Evolutionary conservation across 2,329 filamentous ascomycete species (phyloP).

Genomic region (Verticillium klebahnii): DNA sequence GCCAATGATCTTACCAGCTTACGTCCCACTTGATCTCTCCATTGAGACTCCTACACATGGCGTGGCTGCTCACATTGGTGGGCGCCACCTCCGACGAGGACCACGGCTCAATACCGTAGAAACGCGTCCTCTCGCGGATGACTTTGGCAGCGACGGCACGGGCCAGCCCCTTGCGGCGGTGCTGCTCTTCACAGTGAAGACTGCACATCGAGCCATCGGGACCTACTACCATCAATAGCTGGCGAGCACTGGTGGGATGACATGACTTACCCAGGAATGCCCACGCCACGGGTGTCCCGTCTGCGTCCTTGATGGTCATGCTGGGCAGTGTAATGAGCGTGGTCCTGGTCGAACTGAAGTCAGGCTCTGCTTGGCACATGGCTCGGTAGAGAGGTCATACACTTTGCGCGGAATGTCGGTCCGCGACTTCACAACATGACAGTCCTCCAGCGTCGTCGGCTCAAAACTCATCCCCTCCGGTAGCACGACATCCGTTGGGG

Average conservation of each 20-base stretch:
- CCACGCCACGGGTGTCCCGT: conserved; percentile 57
- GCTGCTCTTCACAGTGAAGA: conserved; percentile 51
- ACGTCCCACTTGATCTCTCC: conserved; percentile 50
- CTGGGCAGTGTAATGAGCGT: conserved; percentile 41
- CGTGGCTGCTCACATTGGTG: conserved; percentile 56
- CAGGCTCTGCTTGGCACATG: background rate
- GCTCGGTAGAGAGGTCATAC: conserved; percentile 22
- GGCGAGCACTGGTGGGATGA: background rate
- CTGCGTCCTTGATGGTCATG: conserved; percentile 37
- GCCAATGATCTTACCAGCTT: conserved; percentile 50
- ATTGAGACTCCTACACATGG: conserved; percentile 57
- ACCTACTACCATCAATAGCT: conserved; percentile 27
- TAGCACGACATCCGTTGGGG: conserved; percentile 24
- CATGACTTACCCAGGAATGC: conserved; percentile 45
- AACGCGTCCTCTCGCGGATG: conserved; percentile 42
- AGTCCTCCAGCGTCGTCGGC: conserved; percentile 44
- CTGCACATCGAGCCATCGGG: conserved; percentile 58
- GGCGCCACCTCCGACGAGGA: conserved; percentile 60
- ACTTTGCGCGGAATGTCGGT: conserved; percentile 54
- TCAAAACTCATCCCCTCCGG: conserved; percentile 53
- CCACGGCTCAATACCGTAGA: conserved; percentile 45
- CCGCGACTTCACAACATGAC: conserved; percentile 47
- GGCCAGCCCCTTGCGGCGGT: conserved; percentile 58
- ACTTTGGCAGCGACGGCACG: conserved; percentile 56
- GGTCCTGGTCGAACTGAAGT: conserved; percentile 21